A percentile compares a stretch with the other conserved stretches of the same genome.
Evolutionary conservation across 1,284 basidiomycete species (phyloP).

Genomic region (Leccinum fuscescens): DNA sequence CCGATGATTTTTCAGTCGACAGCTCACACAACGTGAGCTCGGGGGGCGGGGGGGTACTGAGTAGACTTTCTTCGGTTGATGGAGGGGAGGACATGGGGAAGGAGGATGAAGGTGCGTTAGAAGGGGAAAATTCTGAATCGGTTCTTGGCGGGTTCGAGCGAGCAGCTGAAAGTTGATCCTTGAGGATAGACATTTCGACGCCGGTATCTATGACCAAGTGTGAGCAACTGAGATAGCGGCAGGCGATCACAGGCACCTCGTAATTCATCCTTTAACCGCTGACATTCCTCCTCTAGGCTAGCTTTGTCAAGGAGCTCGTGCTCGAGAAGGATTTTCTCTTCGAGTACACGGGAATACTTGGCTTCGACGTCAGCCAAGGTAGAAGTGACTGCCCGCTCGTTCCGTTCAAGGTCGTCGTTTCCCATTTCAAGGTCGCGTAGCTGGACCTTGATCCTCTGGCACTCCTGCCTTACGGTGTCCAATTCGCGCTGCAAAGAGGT

Average conservation of each 20-base stretch:
- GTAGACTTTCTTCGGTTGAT: slow-evolving; percentile 43
- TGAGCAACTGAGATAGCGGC: slow-evolving; percentile 19
- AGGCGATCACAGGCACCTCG: slow-evolving; percentile 58
- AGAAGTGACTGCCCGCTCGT: slow-evolving; percentile 87
- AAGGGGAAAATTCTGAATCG: slow-evolving; percentile 24
- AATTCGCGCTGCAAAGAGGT: slow-evolving; percentile 86
- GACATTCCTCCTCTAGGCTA: slow-evolving; percentile 86
- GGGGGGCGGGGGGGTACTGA: slow-evolving; percentile 54
- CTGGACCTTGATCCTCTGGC: slow-evolving; percentile 77
- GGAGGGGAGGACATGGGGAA: slow-evolving; percentile 22
- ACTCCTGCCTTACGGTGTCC: slow-evolving; percentile 78
- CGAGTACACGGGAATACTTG: slow-evolving; percentile 87
- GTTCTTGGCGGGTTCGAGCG: slow-evolving; percentile 32
- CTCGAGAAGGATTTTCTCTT: slow-evolving; percentile 96
- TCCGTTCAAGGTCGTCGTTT: slow-evolving; percentile 92
- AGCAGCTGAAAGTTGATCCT: slow-evolving; percentile 63
- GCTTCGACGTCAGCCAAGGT: slow-evolving; percentile 90
- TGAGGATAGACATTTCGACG: slow-evolving; percentile 80
- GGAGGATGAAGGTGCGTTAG: slow-evolving; percentile 25
- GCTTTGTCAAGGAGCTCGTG: slow-evolving; percentile 95
- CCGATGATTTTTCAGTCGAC: slow-evolving; percentile 41
- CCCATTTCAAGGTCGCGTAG: slow-evolving; percentile 92
- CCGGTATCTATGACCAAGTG: slow-evolving; percentile 62
- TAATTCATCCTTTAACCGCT: slow-evolving; percentile 90
- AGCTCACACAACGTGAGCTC: slow-evolving; percentile 64